phyloP scores from a whole-genome alignment of 106 monocot species.

The Chionographis japonica region DNA sequence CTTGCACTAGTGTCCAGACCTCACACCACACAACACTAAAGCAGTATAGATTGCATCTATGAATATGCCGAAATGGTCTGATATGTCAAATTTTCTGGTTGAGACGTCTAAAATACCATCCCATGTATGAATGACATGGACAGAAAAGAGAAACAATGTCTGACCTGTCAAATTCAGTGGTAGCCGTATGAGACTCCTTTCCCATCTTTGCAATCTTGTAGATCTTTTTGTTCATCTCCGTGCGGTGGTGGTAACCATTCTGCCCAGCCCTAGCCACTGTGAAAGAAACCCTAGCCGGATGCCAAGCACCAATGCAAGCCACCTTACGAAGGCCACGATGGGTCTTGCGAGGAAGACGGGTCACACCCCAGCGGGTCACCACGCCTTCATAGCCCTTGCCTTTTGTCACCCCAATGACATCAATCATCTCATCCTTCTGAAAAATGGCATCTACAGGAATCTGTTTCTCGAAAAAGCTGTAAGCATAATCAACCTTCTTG shows the following conservation, averaged over 20 bases:
- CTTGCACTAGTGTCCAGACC: no score
- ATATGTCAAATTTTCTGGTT: no score
- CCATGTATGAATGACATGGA: no score
- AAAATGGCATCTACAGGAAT: conserved; percentile 52
- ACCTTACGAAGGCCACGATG: conserved; percentile 65
- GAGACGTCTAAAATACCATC: no score
- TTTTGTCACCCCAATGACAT: conserved; percentile 61
- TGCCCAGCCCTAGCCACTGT: conserved; percentile 71
- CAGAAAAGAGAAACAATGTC: no score
- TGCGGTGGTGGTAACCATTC: conserved; percentile 70
- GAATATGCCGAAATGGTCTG: no score
- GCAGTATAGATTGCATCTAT: no score
- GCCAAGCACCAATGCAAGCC: conserved; percentile 76
- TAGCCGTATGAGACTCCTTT: conserved; percentile 44
- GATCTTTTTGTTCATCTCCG: conserved; percentile 70
- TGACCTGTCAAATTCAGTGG: conserved; percentile 58
- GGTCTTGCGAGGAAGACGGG: conserved; percentile 62
- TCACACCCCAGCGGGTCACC: conserved; percentile 71
- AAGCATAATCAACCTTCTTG: conserved; percentile 60
- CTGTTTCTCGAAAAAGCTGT: conserved; percentile 58
- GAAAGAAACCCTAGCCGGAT: conserved; percentile 65
- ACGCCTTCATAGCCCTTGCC: conserved; percentile 73
- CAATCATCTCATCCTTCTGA: conserved; percentile 70
- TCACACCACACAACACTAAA: no score
- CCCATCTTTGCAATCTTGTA: conserved; percentile 54